Evolutionary conservation across 768 basidiomycete species (phyloP), one percentile per base, ranked within the genome.

Genomic region (Dioszegia crocea): DNA sequence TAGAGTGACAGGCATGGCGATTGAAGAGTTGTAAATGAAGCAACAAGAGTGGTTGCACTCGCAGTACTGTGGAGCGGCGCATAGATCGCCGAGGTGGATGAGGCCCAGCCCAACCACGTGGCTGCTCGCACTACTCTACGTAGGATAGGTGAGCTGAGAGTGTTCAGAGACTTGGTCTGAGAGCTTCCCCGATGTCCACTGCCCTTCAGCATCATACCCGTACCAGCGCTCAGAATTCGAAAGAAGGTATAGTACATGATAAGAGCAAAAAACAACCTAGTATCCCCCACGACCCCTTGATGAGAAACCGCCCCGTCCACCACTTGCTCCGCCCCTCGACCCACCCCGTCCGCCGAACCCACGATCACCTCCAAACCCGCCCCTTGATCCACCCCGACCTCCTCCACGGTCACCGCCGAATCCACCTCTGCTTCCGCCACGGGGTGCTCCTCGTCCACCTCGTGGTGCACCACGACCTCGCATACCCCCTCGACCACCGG

Each of bases 341-440:
- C 62, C 57, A 39, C 61, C 56, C 46, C 58, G 63, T 26, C 79
- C 76, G 49, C 70, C 62, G 19, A 60, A 63, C 40, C 78, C 80
- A 39, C 80, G 79, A 21, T 40, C 51, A 5, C 51, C 51, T 6
- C 51, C 51, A 38, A 53, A 53, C 46, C 78, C 64, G 31, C 78
- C 77, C n/a, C 70, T 66, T 53, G 64, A 57, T 26, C 74, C 71
- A 11, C 75, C 75, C 60, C 80, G 74, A n/a, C 79, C 77, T 11
- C 79, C 79, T 10, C n/a, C n/a, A n/a, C 79, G 78, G 56, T 71
- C 62, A 21, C 64, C 68, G 21, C 66, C 67, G 19, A 67, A 73
- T 41, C 71, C 66, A 43, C 65, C 64, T 59, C 66, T 31, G 26
- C 47, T 19, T 27, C 52, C 19, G 10, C 60, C 49, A 44, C 17